Evolutionary conservation across 768 basidiomycete species (phyloP).

Genomic region (Leccinellum rugosiceps): DNA sequence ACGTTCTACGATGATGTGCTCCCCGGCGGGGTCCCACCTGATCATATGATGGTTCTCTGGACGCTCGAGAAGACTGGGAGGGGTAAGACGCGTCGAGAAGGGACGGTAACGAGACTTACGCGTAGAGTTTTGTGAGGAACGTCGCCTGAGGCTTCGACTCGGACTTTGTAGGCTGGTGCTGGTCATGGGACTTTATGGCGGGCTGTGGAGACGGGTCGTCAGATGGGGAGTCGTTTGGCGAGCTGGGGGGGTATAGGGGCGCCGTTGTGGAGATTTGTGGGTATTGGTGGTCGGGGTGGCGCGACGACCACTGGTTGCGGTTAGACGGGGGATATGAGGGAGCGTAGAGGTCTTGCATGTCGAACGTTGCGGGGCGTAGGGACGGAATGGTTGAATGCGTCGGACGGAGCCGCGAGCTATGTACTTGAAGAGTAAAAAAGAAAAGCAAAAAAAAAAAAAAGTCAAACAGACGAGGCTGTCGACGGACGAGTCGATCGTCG

Average conservation of each 20-base stretch:
- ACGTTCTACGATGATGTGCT: slow-evolving; percentile 92
- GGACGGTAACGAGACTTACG: slow-evolving; percentile 50
- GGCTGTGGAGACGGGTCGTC: slow-evolving; percentile 48
- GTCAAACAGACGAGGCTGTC: slow-evolving; percentile 30
- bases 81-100: slow-evolving; percentile 21
- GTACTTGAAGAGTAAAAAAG: slow-evolving; percentile 32
- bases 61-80: slow-evolving; percentile 74
- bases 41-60: slow-evolving; percentile 97
- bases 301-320: slow-evolving; percentile 42
- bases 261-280: slow-evolving; percentile 33
- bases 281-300: slow-evolving; percentile 32
- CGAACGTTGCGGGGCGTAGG: slow-evolving; percentile 39
- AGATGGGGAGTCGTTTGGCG: slow-evolving; percentile 38
- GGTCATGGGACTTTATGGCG: slow-evolving; percentile 35
- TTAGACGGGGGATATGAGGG: slow-evolving; percentile 32
- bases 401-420: slow-evolving; percentile 30
- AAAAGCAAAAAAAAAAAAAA: slow-evolving; percentile 24
- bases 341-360: slow-evolving; percentile 49
- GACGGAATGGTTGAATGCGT: slow-evolving; percentile 36
- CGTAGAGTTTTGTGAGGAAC: slow-evolving; percentile 96
- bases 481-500: slow-evolving; percentile 31
- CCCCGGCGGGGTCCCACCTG: slow-evolving; percentile 90
- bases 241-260: slow-evolving; percentile 34
- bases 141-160: slow-evolving; percentile 87
- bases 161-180: slow-evolving; percentile 56